Evolutionary conservation across 352 stramenopile species (phyloP).

Genomic region (Phytophthora rubi): DNA sequence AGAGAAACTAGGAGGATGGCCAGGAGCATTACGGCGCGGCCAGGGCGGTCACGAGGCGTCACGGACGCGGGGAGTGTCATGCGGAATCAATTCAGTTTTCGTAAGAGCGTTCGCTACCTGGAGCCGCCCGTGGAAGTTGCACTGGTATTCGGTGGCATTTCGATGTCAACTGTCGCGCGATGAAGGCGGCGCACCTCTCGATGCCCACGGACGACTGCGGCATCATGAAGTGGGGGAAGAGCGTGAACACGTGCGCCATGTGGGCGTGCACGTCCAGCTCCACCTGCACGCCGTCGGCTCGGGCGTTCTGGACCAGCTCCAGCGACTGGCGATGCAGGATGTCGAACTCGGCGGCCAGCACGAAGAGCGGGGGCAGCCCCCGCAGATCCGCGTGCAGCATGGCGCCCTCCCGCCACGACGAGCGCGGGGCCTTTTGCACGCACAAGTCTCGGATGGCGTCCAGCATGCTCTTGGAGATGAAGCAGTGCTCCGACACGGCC

Average conservation of each 20-base stretch:
- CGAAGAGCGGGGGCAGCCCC: conserved; percentile 48
- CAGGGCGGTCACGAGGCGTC: too few relatives aligned
- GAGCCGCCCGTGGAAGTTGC: conserved; percentile 28
- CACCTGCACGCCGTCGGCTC: conserved; percentile 33
- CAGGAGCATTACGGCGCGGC: too few relatives aligned
- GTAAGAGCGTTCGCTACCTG: too few relatives aligned
- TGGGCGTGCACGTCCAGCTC: conserved; percentile 57
- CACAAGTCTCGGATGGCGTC: conserved; percentile 47
- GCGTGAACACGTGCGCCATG: conserved; percentile 72
- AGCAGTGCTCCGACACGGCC: conserved; percentile 48
- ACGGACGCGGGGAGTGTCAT: too few relatives aligned
- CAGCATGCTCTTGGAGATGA: conserved; percentile 50
- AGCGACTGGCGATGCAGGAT: conserved; percentile 52
- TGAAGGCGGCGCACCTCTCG: conserved; percentile 49
- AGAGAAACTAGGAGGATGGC: too few relatives aligned
- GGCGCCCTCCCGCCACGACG: conserved; percentile 45
- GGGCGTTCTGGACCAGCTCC: conserved; percentile 41
- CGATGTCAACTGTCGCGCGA: conserved; percentile 32
- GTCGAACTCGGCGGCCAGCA: conserved; percentile 58
- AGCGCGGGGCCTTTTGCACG: conserved; percentile 12
- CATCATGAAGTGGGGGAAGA: conserved; percentile 55
- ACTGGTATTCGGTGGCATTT: conserved; percentile 21
- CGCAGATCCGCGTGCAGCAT: conserved; percentile 51
- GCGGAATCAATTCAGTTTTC: too few relatives aligned
- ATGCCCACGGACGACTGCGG: conserved; percentile 56